phyloP scores from a whole-genome alignment of 2,329 filamentous ascomycete species.

The Lithohypha guttulata region DNA sequence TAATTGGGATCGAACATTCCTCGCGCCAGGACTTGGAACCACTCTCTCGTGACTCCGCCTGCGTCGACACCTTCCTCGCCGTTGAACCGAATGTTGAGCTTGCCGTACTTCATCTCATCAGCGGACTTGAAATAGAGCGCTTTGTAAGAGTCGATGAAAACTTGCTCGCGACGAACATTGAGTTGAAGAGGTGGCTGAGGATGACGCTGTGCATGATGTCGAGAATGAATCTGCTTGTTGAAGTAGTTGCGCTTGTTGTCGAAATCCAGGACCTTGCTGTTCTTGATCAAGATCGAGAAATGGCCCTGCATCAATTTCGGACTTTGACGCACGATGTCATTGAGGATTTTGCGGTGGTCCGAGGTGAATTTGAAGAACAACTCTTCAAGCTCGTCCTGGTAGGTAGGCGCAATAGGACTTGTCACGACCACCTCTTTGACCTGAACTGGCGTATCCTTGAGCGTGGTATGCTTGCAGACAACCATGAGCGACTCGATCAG shows the following conservation, averaged over 20 bases:
- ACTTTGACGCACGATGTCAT: slow-evolving; percentile 92
- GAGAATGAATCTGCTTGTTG: slow-evolving; percentile 77
- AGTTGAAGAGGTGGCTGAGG: slow-evolving; percentile 71
- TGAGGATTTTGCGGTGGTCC: slow-evolving; percentile 92
- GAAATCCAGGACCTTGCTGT: slow-evolving; percentile 96
- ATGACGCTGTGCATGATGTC: slow-evolving; percentile 58
- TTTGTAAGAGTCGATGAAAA: slow-evolving; percentile 97
- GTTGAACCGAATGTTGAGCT: slow-evolving; percentile 94
- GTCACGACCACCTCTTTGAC: slow-evolving; percentile 67
- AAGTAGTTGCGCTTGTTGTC: slow-evolving; percentile 99
- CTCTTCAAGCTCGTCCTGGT: slow-evolving; percentile 53
- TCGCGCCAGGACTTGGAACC: slow-evolving; percentile 94
- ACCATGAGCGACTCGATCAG: slow-evolving; percentile 97
- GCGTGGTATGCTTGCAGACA: slow-evolving; percentile 92
- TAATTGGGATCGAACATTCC: slow-evolving; percentile 99
- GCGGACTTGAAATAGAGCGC: slow-evolving; percentile 94
- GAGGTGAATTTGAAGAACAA: slow-evolving; percentile 97
- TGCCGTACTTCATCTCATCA: slow-evolving; percentile 98
- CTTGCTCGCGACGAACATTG: slow-evolving; percentile 80
- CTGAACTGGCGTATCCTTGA: slow-evolving; percentile 52
- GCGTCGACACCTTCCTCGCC: slow-evolving; percentile 97
- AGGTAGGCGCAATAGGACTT: slow-evolving; percentile 28
- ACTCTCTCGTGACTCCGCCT: slow-evolving; percentile 92
- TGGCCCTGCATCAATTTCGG: slow-evolving; percentile 82
- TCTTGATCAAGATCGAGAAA: slow-evolving; percentile 91